phyloP scores from a whole-genome alignment of 371 early-diverging fungal species.

The Apophysomyces trapeziformis region DNA sequence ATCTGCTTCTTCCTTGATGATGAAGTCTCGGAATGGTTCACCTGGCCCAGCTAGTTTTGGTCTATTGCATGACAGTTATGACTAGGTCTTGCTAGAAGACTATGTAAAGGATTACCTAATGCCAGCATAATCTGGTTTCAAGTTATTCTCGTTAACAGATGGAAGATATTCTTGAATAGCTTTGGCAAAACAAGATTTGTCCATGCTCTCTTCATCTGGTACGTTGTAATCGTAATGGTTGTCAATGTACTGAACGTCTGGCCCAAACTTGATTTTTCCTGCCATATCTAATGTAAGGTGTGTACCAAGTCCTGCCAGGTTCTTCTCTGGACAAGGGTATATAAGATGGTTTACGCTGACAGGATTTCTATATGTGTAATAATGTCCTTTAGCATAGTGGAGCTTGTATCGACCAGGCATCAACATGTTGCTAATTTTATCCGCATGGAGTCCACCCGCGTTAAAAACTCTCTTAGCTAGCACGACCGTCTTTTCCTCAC shows the following conservation, averaged over 20 bases:
- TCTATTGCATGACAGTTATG: constrained; percentile 38
- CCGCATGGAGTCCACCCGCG: constrained; percentile 78
- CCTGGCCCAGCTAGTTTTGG: constrained; percentile 82
- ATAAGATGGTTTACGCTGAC: constrained; percentile 67
- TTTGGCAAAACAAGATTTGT: constrained; percentile 45
- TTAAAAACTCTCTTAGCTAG: constrained; percentile 73
- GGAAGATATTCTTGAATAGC: constrained; percentile 75
- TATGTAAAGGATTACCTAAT: constrained; percentile 57
- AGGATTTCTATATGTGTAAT: constrained; percentile 63
- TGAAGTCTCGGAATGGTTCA: constrained; percentile 79
- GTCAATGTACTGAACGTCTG: constrained; percentile 72
- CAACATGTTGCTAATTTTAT: constrained; percentile 65
- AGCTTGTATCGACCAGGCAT: constrained; percentile 41
- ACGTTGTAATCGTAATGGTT: constrained; percentile 64
- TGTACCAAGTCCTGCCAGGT: constrained; percentile 77
- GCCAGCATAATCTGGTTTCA: constrained; percentile 80
- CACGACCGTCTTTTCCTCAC: constrained; percentile 36
- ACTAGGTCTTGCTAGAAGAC: not conserved
- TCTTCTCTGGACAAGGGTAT: constrained; percentile 83
- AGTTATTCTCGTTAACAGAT: constrained; percentile 49
- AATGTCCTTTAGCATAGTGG: constrained; percentile 80
- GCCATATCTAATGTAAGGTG: constrained; percentile 86
- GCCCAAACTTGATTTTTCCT: constrained; percentile 82
- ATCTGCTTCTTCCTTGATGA: constrained; percentile 63
- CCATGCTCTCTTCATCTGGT: constrained; percentile 41